These are phyloP conservation scores for Talaromyces borbonicus DNA, from an alignment of 495 filamentous ascomycete species.

Conservation along the genomic window DNA sequence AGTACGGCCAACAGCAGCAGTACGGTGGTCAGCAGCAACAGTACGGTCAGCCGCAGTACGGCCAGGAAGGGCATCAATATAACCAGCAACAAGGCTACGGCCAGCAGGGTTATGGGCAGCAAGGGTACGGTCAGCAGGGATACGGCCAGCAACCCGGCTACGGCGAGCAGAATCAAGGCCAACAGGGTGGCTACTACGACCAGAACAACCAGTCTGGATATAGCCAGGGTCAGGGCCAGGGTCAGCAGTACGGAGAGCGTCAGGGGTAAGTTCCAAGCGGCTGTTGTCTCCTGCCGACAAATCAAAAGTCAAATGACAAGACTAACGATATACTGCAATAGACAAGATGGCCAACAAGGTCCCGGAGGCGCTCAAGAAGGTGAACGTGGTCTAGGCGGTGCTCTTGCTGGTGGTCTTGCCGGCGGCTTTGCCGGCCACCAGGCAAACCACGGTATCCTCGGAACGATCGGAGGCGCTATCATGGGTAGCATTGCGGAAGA, in stretches of 20 bases:
- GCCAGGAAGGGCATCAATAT: slow-evolving; percentile 5
- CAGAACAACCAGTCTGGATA: slow-evolving; percentile 20
- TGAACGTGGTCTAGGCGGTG: slow-evolving; percentile 38
- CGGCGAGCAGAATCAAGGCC: slow-evolving; percentile 7
- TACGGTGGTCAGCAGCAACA: slow-evolving; percentile 15
- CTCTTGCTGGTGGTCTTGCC: slow-evolving; percentile 36
- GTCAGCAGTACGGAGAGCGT: slow-evolving; percentile 12
- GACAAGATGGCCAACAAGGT: slow-evolving; percentile 14
- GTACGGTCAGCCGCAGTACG: slow-evolving; percentile 10
- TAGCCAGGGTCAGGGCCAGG: slow-evolving; percentile 9
- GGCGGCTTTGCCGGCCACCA: slow-evolving; percentile 41
- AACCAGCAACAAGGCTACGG: slow-evolving; percentile 13
- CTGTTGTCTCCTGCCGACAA: background rate
- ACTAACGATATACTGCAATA: slow-evolving; percentile 4
- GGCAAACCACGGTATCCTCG: slow-evolving; percentile 40
- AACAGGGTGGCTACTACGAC: slow-evolving; percentile 10
- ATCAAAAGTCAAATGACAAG: background rate
- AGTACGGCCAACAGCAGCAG: slow-evolving; percentile 13
- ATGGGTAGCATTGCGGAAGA: slow-evolving; percentile 38
- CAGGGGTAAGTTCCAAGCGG: slow-evolving; percentile 7
- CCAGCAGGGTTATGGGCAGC: slow-evolving; percentile 17
- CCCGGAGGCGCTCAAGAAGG: slow-evolving; percentile 35
- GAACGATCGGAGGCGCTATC: slow-evolving; percentile 41
- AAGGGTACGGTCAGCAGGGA: slow-evolving; percentile 22
- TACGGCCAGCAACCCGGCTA: slow-evolving; percentile 7